Percentiles rank a stretch among this genome's conserved stretches.
phyloP scores from a whole-genome alignment of 1,139 yeast species.

The Zhuliangozyma parablackwelliae region DNA sequence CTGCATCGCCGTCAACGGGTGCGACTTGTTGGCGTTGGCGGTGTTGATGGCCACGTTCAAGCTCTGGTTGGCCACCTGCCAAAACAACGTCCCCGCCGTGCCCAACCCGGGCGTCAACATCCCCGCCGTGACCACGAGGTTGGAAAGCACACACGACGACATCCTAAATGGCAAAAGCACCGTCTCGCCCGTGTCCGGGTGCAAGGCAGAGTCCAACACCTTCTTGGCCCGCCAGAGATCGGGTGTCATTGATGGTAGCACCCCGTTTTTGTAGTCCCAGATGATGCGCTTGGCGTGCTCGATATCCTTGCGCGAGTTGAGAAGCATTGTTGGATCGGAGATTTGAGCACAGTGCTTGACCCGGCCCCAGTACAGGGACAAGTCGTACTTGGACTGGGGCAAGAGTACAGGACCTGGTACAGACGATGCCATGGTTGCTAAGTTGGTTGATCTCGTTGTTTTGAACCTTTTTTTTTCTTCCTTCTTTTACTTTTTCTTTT shows the following conservation, averaged over 20 bases:
- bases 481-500: no score
- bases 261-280: constrained; percentile 71
- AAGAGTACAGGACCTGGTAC: constrained; percentile 75
- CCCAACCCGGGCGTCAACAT: constrained; percentile 95
- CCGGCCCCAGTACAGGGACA: constrained; percentile 84
- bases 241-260: constrained; percentile 59
- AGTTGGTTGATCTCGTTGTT: neutral
- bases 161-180: constrained; percentile 90
- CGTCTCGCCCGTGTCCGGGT: constrained; percentile 94
- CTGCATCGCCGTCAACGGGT: constrained; percentile 78
- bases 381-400: constrained; percentile 76
- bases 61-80: constrained; percentile 98
- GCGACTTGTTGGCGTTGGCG: constrained; percentile 93
- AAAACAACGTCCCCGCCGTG: constrained; percentile 83
- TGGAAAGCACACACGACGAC: constrained; percentile 93
- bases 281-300: constrained; percentile 60
- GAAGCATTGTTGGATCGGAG: constrained; percentile 86
- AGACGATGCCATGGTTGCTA: constrained; percentile 69
- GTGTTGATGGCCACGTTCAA: constrained; percentile 94
- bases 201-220: constrained; percentile 80
- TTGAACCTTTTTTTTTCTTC: no score
- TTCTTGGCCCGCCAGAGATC: constrained; percentile 88
- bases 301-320: constrained; percentile 64
- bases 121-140: constrained; percentile 92
- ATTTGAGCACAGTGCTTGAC: constrained; percentile 91